phyloP scores from a whole-genome alignment of 169 alveolate genomes.

The Plasmodium relictum region DNA sequence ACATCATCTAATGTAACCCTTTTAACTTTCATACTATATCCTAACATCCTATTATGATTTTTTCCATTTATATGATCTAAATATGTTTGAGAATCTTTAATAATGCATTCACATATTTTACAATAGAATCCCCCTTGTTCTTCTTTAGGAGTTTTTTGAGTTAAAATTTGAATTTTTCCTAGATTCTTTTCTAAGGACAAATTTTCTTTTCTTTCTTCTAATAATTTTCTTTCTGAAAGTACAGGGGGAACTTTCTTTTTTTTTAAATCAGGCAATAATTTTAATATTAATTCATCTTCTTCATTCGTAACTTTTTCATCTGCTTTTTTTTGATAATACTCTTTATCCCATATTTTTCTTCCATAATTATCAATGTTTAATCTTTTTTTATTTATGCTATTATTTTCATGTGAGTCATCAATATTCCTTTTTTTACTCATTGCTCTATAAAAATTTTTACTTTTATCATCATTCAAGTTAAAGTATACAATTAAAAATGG shows the following conservation, averaged over 20 bases:
- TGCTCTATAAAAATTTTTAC: not conserved
- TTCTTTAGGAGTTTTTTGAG: slow-evolving; percentile 87
- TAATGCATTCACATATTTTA: slow-evolving; percentile 89
- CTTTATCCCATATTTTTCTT: slow-evolving; percentile 88
- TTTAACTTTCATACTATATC: slow-evolving; percentile 95
- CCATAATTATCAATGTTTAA: slow-evolving; percentile 83
- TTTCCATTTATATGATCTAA: slow-evolving; percentile 95
- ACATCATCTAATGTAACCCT: slow-evolving; percentile 89
- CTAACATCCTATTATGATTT: slow-evolving; percentile 93
- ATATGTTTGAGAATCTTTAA: slow-evolving; percentile 92
- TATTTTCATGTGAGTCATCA: slow-evolving; percentile 3
- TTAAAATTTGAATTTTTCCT: slow-evolving; percentile 86
- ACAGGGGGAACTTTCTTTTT: slow-evolving; percentile 72
- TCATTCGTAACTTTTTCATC: slow-evolving; percentile 78
- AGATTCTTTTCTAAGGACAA: slow-evolving; percentile 86
- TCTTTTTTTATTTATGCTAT: not conserved
- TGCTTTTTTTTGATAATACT: slow-evolving; percentile 79
- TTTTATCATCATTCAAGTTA: too few relatives aligned
- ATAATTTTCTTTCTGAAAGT: slow-evolving; percentile 85
- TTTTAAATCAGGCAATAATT: slow-evolving; percentile 79
- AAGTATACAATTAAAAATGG: too few relatives aligned
- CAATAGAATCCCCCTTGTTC: slow-evolving; percentile 92
- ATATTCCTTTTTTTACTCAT: slow-evolving; percentile 14
- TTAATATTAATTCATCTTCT: slow-evolving; percentile 81
- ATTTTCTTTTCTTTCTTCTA: slow-evolving; percentile 85